Conservation (phyloP, 495 filamentous ascomycete species). For the Margaritispora aquatica region DNA sequence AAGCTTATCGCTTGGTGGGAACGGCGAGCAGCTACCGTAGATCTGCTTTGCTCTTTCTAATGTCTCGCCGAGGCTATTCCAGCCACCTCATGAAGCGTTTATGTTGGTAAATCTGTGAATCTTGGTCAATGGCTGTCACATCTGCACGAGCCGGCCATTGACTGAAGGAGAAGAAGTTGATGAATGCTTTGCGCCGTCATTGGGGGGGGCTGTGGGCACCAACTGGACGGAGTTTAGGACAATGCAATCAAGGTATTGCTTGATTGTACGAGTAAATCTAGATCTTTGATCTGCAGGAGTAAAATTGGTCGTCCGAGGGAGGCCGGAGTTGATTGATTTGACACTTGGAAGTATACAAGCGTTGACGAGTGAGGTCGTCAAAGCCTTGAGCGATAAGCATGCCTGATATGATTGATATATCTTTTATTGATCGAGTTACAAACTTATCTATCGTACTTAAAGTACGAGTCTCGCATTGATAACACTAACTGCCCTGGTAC, state of each 20-base stretch:
- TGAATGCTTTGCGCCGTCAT: conserved; percentile 21
- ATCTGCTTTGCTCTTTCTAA: too few species aligned
- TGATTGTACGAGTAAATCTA: neutral
- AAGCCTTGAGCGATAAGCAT: neutral
- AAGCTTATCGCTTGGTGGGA: conserved; percentile 16
- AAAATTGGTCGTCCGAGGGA: neutral
- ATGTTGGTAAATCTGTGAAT: neutral
- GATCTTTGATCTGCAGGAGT: neutral
- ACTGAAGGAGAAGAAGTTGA: conserved; percentile 22
- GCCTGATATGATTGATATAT: neutral
- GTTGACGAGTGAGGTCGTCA: neutral
- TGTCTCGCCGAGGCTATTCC: too few species aligned
- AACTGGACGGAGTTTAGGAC: neutral
- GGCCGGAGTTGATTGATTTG: neutral
- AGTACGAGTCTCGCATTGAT: conserved; percentile 5
- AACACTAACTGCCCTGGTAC: conserved; percentile 11
- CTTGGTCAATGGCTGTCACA: conserved; percentile 14
- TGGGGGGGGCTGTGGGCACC: conserved; percentile 8
- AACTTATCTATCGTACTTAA: too few species aligned
- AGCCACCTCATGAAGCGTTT: neutral
- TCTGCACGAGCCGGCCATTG: conserved; percentile 20
- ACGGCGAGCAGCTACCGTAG: too few species aligned
- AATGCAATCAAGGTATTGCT: neutral
- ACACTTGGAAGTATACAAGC: neutral
- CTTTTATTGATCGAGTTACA: neutral